Base-by-base conservation (phyloP, 352 stramenopile species). In the Pythium dissotocum region DNA sequence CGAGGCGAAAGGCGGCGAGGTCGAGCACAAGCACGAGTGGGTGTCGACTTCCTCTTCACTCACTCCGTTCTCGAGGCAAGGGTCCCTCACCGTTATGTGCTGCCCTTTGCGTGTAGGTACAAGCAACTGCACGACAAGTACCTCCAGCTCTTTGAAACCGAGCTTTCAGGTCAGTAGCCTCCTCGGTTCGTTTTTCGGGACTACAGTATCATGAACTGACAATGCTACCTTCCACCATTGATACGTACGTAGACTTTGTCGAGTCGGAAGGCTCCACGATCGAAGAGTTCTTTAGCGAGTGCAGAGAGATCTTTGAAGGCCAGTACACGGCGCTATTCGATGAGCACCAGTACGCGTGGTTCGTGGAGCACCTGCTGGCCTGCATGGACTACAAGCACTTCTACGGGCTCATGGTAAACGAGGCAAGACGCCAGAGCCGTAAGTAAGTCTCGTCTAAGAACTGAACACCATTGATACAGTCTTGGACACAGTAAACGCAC, bases 371-470 rank as follows among this genome's bases (percentile, higher is more conserved):
- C 64, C 70, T 92, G 60, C 68, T 92, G 24, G 83, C 84, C 32
- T 92, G 81, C 59, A 91, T 94, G 82, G 82, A 92, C 63, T 94
- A 90, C 71, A 88, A 91, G 55, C 75, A 89, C 44, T 92, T 94
- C 57, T 90, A 90, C 71, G 79, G 80, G 0, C 82, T 94, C 65
- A 92, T 91, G 78, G 68, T 89, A 53, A 94, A 94, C 72, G 82
- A 94, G 61, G 80, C 84, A 14, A 78, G 83, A 40, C 80, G 82
- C n/a, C 72, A 85, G 42, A 77, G 76, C 53, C 79, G 80, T 55
- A 90, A 89, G 69, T 90, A 62, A 86, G 13, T 44, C 35, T 13
- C 16, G 10, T 44, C 1, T 2, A 18, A 18, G 12, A n/a, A 16
- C 5, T 44, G 13, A 18, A 44, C 16, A 18, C 38, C 4, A 14